Evolutionary conservation across 129 eudicot genomes (phyloP).

Genomic region (Sambucus nigra): DNA sequence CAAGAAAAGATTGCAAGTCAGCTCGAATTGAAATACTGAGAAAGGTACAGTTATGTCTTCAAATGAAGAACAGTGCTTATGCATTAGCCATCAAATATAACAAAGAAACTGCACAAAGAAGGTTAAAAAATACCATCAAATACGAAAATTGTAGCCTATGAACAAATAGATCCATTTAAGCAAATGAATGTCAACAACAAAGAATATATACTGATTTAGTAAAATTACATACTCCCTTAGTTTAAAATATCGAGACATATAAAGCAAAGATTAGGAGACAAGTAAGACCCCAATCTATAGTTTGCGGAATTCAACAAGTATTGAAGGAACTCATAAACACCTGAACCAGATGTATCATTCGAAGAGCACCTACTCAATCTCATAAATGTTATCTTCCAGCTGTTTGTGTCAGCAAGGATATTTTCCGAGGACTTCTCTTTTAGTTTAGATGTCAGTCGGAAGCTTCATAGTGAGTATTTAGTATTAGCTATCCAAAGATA

Average conservation of each 20-base stretch:
- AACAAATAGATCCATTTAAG: background rate
- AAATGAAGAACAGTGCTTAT: background rate
- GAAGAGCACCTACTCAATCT: background rate
- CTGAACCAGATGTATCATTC: background rate
- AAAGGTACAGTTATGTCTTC: background rate
- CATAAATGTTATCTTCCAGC: background rate
- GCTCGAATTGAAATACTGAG: conserved; percentile 1
- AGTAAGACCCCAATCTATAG: background rate
- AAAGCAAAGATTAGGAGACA: background rate
- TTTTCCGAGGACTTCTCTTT: background rate
- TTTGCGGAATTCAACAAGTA: background rate
- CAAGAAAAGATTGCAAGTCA: conserved; percentile 18
- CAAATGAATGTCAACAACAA: background rate
- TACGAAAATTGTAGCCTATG: background rate
- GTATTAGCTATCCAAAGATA: background rate
- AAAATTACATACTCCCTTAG: too few relatives aligned
- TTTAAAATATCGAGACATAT: too few relatives aligned
- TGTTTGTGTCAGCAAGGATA: too few relatives aligned
- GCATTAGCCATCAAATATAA: background rate
- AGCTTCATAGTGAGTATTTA: too few relatives aligned
- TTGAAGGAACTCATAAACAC: too few relatives aligned
- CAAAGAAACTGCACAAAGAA: background rate
- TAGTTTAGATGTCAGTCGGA: background rate
- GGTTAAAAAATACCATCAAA: background rate
- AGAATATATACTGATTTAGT: background rate